Base-by-base conservation (phyloP, 805 yeast genomes). In the Suhomyces prunicola region DNA sequence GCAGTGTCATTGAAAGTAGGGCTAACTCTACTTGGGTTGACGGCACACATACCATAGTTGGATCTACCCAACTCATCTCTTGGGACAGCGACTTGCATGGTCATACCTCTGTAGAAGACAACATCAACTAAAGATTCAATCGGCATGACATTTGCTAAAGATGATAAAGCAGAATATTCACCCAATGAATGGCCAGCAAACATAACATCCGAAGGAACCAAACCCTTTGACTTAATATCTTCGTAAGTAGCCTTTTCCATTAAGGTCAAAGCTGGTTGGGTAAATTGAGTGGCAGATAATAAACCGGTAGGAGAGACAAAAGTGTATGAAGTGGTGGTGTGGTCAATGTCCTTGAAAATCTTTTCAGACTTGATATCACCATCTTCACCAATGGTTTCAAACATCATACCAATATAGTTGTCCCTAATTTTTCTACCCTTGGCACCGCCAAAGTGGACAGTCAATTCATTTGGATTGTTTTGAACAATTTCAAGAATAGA, bases 71-170 rank as follows among this genome's bases (percentile, higher is more conserved):
- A 70, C 52, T 85, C 83, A 74, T 94, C 99, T 79, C 99, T 88
- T 70, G 98, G 98, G 60, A 94, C 99, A 47, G 99, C 99, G 60
- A 94, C 99, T 80, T 94, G 99, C 99, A 94, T 94, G 48, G 99
- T 96, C 98, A 94, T 94, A 83, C 99, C 99, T 81, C 99, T 87
- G 83, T 94, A 96, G 83, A 94, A 94, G 51, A 93, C 98, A 72
- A 93, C 96, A 72, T 93, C 98, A 57, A 93, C 97, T 62, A 93
- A 81, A 5, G 96, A 88, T 78, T 94, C 99, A 64, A 94, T 91
- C 47, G 98, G 97, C 98, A 94, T 93, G 54, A 96, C 97, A 70
- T 94, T 97, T 51, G 97, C 99, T 66, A 94, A 80, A 26, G 99
- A 91, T 15, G 98, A 90, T 67, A 94, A 82, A 13, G 99, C 98